Evolutionary conservation across 2,329 filamentous ascomycete species (phyloP).

Genomic region (Tetracladium maxilliforme): DNA sequence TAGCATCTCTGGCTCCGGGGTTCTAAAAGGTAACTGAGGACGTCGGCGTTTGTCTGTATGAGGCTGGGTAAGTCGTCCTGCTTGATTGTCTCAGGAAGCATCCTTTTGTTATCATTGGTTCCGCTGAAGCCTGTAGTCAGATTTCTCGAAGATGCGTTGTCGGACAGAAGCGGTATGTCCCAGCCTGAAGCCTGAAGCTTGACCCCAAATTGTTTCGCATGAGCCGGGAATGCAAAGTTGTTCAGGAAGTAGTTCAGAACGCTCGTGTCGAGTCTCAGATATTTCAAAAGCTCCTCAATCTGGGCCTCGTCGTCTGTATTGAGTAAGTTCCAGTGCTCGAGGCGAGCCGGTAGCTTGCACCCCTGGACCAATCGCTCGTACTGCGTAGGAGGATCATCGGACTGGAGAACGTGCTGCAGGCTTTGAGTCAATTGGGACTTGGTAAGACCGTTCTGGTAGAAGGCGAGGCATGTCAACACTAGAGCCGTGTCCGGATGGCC

Average conservation of each 20-base stretch:
- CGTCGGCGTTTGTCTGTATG: slow-evolving; percentile 46
- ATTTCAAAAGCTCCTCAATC: slow-evolving; percentile 30
- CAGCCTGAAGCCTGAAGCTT: slow-evolving; percentile 54
- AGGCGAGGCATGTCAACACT: slow-evolving; percentile 47
- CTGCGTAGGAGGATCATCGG: slow-evolving; percentile 38
- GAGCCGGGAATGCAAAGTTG: slow-evolving; percentile 46
- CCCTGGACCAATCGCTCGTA: slow-evolving; percentile 35
- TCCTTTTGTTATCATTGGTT: slow-evolving; percentile 48
- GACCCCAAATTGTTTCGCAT: slow-evolving; percentile 47
- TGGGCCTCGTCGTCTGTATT: slow-evolving; percentile 42
- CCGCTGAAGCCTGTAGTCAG: slow-evolving; percentile 56
- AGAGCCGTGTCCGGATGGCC: slow-evolving; percentile 56
- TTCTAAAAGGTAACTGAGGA: slow-evolving; percentile 41
- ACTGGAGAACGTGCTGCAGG: slow-evolving; percentile 33
- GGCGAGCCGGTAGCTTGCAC: slow-evolving; percentile 24
- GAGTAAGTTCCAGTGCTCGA: slow-evolving; percentile 38
- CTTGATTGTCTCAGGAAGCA: slow-evolving; percentile 45
- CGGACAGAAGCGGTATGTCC: slow-evolving; percentile 46
- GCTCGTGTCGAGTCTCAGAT: slow-evolving; percentile 29
- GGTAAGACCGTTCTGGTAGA: slow-evolving; percentile 47
- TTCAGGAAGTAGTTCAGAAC: slow-evolving; percentile 47
- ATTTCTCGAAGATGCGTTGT: no score
- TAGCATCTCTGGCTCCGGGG: slow-evolving; percentile 31
- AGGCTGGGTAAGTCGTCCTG: slow-evolving; percentile 44
- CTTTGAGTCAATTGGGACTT: slow-evolving; percentile 29